Conservation (phyloP, 2,329 filamentous ascomycete species). For the Aspergillus thermomutatus region DNA sequence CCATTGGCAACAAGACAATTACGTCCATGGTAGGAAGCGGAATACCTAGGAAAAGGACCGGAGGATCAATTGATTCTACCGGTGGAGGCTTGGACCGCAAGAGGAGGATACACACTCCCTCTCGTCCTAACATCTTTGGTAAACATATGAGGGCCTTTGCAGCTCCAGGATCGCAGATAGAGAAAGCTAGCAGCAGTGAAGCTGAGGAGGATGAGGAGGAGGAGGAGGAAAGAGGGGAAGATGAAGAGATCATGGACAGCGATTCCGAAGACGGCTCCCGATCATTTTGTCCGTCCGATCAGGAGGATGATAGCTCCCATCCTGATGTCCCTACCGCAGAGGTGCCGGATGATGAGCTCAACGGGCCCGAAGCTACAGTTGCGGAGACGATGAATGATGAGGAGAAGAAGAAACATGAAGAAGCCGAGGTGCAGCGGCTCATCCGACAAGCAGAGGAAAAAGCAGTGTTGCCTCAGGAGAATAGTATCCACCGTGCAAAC, state of each 20-base stretch:
- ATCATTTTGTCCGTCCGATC: conserved; percentile 11
- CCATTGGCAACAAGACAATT: conserved; percentile 65
- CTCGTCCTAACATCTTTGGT: conserved; percentile 40
- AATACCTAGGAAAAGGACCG: conserved; percentile 34
- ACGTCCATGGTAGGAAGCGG: conserved; percentile 63
- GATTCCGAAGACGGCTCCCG: conserved; percentile 7
- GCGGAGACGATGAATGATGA: conserved; percentile 53
- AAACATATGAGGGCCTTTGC: conserved; percentile 51
- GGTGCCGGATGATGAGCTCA: neutral
- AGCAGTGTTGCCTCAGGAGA: conserved; percentile 41
- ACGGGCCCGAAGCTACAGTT: conserved; percentile 18
- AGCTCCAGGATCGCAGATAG: conserved; percentile 50
- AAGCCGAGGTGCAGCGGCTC: conserved; percentile 43
- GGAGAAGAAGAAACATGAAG: conserved; percentile 51
- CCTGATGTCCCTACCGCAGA: neutral
- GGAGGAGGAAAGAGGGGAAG: conserved; percentile 15
- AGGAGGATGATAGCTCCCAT: conserved; percentile 13
- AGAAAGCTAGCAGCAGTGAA: conserved; percentile 13
- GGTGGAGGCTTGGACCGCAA: conserved; percentile 34
- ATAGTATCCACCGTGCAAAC: conserved; percentile 40
- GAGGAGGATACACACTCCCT: conserved; percentile 36
- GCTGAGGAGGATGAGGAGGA: conserved; percentile 23
- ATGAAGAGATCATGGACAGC: conserved; percentile 1
- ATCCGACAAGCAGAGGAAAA: conserved; percentile 47
- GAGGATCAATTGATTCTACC: conserved; percentile 22